These are phyloP conservation scores for Chalciporus pseudorubinellus DNA, from an alignment of 768 basidiomycete species.

Conservation along the genomic window DNA sequence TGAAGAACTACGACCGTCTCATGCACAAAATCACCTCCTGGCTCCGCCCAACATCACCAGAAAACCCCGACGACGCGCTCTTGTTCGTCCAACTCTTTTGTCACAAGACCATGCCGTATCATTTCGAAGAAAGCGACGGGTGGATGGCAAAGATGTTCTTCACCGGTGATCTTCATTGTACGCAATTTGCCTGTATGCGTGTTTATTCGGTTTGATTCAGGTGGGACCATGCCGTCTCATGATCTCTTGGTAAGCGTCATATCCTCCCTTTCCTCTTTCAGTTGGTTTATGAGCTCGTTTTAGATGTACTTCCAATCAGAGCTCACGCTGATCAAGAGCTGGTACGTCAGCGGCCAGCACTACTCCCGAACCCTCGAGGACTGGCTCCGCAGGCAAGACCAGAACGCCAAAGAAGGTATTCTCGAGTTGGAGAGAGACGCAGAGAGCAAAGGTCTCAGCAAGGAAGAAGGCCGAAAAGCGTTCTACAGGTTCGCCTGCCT, in stretches of 20 bases:
- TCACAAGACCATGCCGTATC: constrained; percentile 59
- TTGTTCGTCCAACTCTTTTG: constrained; percentile 74
- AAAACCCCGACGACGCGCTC: constrained; percentile 42
- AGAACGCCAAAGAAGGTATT: constrained; percentile 48
- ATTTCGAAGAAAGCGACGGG: constrained; percentile 65
- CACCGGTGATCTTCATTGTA: constrained; percentile 38
- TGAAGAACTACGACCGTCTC: constrained; percentile 69
- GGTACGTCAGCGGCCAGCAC: constrained; percentile 62
- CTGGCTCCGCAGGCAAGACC: constrained; percentile 62
- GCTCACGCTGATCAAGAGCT: constrained; percentile 54
- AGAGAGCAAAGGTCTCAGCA: constrained; percentile 35
- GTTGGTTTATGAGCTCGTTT: background rate
- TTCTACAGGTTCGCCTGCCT: constrained; percentile 46
- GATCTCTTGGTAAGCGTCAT: constrained; percentile 50
- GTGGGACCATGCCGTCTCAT: constrained; percentile 73
- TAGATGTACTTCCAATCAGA: constrained; percentile 66
- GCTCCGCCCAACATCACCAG: constrained; percentile 57
- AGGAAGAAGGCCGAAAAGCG: constrained; percentile 53
- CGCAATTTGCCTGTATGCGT: background rate
- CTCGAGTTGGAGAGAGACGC: constrained; percentile 50
- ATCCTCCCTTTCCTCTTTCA: background rate
- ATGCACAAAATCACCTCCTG: constrained; percentile 62
- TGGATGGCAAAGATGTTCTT: constrained; percentile 80
- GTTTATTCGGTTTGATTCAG: too few relatives aligned
- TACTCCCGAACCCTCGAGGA: constrained; percentile 64